Evolutionary conservation across 1,139 yeast species (phyloP).

Genomic region (Hansenula sp.): DNA sequence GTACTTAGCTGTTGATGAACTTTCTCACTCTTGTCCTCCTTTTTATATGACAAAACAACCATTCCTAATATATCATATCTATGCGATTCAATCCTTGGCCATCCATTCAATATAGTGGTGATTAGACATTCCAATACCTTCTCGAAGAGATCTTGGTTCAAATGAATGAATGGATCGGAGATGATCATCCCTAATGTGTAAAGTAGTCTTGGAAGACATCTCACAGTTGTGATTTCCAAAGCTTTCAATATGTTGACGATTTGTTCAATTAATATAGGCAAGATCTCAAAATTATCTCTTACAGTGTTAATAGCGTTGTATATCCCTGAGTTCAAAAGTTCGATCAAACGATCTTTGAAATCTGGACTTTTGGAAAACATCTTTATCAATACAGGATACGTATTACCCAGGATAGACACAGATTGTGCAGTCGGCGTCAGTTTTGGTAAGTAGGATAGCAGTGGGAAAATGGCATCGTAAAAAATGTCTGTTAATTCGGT

Average conservation of each 20-base stretch:
- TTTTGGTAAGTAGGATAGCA: constrained; percentile 44
- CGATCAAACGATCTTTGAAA: constrained; percentile 6
- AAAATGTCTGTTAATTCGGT: constrained; percentile 45
- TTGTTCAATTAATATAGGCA: constrained; percentile 11
- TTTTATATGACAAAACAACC: constrained; percentile 21
- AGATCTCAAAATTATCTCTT: constrained; percentile 15
- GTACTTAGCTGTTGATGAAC: not conserved
- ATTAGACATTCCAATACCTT: constrained; percentile 20
- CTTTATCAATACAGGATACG: constrained; percentile 21
- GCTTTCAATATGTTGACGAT: constrained; percentile 6
- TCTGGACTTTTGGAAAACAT: not conserved
- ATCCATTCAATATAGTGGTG: constrained; percentile 22
- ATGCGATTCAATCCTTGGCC: constrained; percentile 30
- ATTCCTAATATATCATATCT: constrained; percentile 32
- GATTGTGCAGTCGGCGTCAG: constrained; percentile 31
- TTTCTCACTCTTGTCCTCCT: constrained; percentile 3
- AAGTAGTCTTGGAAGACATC: constrained; percentile 16
- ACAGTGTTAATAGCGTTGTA: constrained; percentile 14
- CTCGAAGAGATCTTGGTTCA: constrained; percentile 9
- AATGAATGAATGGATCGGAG: constrained; percentile 19
- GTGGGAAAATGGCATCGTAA: constrained; percentile 35
- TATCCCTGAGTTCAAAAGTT: constrained; percentile 16
- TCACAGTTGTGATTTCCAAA: constrained; percentile 13
- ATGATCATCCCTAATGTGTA: constrained; percentile 21
- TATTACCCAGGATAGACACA: constrained; percentile 11